These are phyloP conservation scores for Rhypophila decipiens DNA, from an alignment of 495 filamentous ascomycete species.

Conservation along the genomic window DNA sequence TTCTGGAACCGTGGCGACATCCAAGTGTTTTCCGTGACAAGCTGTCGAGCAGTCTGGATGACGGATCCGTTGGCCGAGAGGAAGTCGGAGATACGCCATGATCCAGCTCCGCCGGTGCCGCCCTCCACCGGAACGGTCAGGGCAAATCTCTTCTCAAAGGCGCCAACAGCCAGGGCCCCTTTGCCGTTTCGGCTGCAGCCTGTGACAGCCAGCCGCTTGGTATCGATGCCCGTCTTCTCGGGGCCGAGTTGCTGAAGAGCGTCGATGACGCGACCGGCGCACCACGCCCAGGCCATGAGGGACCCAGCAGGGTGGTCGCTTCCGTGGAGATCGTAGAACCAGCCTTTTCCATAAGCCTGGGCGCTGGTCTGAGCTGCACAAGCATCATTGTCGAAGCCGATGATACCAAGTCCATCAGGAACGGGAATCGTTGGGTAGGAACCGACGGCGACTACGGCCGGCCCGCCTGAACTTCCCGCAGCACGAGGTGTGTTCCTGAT, in stretches of 20 bases:
- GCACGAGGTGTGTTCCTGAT: constrained; percentile 32
- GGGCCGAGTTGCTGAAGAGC: constrained; percentile 31
- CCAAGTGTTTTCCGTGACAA: constrained; percentile 47
- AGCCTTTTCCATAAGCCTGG: constrained; percentile 34
- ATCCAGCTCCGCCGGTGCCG: constrained; percentile 42
- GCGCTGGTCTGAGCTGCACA: constrained; percentile 42
- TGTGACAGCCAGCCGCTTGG: constrained; percentile 40
- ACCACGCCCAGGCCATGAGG: constrained; percentile 47
- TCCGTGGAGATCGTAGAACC: constrained; percentile 45
- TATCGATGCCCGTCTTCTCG: constrained; percentile 34
- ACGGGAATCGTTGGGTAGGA: constrained; percentile 35
- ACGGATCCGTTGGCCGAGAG: constrained; percentile 29
- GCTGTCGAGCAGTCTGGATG: constrained; percentile 43
- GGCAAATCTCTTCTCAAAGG: constrained; percentile 42
- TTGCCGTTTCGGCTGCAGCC: constrained; percentile 51
- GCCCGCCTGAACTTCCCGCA: constrained; percentile 30
- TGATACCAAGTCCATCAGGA: constrained; percentile 37
- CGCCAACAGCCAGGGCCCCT: constrained; percentile 46
- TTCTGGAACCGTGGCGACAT: constrained; percentile 14
- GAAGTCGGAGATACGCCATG: constrained; percentile 31
- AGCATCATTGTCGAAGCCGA: constrained; percentile 43
- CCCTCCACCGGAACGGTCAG: constrained; percentile 48
- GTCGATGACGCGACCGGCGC: constrained; percentile 45
- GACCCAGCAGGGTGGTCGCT: constrained; percentile 39
- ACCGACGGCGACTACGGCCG: constrained; percentile 44